These are phyloP conservation scores for Achaetomiella virescens DNA, from an alignment of 495 filamentous ascomycete species.

Conservation along the genomic window DNA sequence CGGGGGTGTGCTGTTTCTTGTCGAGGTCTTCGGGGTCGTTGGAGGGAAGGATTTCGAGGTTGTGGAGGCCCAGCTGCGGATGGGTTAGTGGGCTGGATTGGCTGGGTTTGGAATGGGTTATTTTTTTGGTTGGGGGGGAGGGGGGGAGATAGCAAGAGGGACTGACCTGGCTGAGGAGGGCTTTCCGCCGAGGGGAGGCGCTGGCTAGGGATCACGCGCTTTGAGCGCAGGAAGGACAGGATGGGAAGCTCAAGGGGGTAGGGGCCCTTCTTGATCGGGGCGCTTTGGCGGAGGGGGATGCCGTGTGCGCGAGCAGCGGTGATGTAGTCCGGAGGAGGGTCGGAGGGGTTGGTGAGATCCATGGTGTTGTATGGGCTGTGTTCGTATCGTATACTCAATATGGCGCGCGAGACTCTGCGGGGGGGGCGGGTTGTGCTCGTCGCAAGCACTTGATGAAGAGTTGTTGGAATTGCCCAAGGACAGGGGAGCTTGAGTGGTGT, in stretches of 20 bases:
- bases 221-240: constrained; percentile 60
- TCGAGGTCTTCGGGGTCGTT: constrained; percentile 73
- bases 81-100: not conserved
- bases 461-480: no score
- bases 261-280: constrained; percentile 31
- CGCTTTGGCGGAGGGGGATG: constrained; percentile 28
- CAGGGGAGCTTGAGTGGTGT: not conserved
- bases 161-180: constrained; percentile 60
- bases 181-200: constrained; percentile 72
- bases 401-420: not conserved
- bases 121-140: no score
- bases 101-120: no score
- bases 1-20: constrained; percentile 65
- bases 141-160: constrained; percentile 4
- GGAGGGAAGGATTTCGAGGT: constrained; percentile 77
- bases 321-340: constrained; percentile 41
- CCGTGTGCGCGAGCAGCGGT: constrained; percentile 36
- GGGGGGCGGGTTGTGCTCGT: not conserved
- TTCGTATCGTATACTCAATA: not conserved
- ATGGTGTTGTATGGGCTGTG: constrained; percentile 32
- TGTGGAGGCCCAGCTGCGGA: constrained; percentile 58
- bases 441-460: not conserved
- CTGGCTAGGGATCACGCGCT: constrained; percentile 84
- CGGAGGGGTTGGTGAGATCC: constrained; percentile 33
- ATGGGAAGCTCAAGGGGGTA: constrained; percentile 71